Conservation (phyloP, 139 green algal species). For the Parachlorella kessleri region DNA sequence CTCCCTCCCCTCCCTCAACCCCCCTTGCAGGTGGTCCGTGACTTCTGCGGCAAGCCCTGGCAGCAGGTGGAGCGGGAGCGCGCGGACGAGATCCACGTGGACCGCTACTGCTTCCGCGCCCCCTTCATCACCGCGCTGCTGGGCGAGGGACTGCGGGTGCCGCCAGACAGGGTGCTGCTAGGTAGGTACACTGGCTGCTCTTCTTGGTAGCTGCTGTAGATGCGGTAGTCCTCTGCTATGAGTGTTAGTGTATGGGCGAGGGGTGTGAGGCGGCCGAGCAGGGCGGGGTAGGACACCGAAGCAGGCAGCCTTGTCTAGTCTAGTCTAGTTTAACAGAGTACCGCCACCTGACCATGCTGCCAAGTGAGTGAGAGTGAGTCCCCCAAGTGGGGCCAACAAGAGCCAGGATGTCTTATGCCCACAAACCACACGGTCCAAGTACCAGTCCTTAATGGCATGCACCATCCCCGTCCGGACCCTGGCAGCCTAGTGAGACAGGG, state of each 20-base stretch:
- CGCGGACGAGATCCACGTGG: conserved; percentile 59
- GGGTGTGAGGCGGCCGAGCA: neutral
- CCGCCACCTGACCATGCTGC: neutral
- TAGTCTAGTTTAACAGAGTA: neutral
- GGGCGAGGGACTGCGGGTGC: conserved; percentile 60
- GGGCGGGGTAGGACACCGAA: neutral
- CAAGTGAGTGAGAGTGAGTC: no score
- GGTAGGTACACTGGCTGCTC: conserved; percentile 36
- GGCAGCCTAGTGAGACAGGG: no score
- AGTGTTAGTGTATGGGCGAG: neutral
- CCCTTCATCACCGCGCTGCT: conserved; percentile 76
- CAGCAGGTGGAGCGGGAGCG: conserved; percentile 16
- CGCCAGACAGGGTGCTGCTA: conserved; percentile 46
- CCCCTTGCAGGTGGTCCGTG: neutral
- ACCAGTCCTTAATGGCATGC: no score
- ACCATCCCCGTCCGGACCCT: no score
- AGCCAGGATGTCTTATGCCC: no score
- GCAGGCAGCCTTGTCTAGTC: neutral
- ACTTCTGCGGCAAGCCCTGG: conserved; percentile 57
- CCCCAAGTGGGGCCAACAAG: no score
- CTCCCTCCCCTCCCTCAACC: no score
- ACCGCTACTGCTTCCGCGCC: conserved; percentile 83
- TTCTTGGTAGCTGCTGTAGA: no score
- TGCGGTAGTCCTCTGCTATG: no score
- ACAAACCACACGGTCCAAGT: no score